Evolutionary conservation across 2,329 filamentous ascomycete genomes (phyloP).

Genomic region (Phaeosphaeriaceae sp.): DNA sequence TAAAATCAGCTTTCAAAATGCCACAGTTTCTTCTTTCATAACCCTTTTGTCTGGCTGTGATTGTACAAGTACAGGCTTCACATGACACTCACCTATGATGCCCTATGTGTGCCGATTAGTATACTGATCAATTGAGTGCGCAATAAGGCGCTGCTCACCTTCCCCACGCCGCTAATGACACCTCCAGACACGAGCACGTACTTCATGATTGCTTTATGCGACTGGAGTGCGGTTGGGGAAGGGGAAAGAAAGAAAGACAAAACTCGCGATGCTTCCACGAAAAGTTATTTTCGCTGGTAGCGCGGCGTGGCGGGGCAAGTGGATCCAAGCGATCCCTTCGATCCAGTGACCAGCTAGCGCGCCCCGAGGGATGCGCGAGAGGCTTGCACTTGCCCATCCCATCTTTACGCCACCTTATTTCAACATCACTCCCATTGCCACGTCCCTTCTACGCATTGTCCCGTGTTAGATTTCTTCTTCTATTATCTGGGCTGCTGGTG

Average conservation of each 20-base stretch:
- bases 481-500: constrained; percentile 17
- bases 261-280: constrained; percentile 35
- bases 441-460: not conserved
- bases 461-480: not conserved
- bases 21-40: not conserved
- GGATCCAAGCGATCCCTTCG: too few relatives aligned
- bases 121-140: constrained; percentile 10
- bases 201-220: constrained; percentile 68
- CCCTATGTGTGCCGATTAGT: constrained; percentile 54
- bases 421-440: constrained; percentile 20
- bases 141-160: constrained; percentile 51
- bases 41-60: constrained; percentile 10
- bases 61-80: not conserved
- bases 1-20: constrained; percentile 27
- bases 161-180: constrained; percentile 50
- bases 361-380: not conserved
- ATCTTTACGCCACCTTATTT: constrained; percentile 6
- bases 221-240: constrained; percentile 48
- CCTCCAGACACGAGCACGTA: constrained; percentile 82
- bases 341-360: not conserved
- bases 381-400: not conserved
- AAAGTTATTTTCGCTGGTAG: constrained; percentile 27
- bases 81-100: constrained; percentile 64
- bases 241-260: constrained; percentile 50
- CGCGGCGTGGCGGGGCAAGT: constrained; percentile 20